Conservation (phyloP, 2,329 filamentous ascomycete genomes). For the Lomentospora prolificans region DNA sequence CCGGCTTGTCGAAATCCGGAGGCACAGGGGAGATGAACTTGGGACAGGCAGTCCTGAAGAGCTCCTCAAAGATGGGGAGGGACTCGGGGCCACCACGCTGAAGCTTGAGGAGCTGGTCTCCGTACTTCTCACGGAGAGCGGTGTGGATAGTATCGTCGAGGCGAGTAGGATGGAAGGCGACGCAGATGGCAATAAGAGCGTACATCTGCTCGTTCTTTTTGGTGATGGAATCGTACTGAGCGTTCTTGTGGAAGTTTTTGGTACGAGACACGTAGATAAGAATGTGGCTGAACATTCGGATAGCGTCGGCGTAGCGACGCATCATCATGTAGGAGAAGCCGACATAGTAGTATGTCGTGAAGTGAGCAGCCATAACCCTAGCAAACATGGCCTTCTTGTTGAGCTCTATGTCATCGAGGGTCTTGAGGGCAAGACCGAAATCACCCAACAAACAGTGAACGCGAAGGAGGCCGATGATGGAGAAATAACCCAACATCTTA, state of each 20-base stretch:
- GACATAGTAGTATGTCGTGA: constrained; percentile 99
- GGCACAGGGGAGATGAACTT: constrained; percentile 98
- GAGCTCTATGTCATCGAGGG: constrained; percentile 96
- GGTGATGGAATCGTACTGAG: constrained; percentile 94
- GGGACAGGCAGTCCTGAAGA: constrained; percentile 95
- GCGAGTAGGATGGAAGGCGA: constrained; percentile 92
- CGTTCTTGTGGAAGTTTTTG: constrained; percentile 99
- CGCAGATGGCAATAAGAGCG: constrained; percentile 95
- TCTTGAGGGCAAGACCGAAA: constrained; percentile 97
- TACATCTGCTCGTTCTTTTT: constrained; percentile 99
- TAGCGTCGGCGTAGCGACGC: constrained; percentile 97
- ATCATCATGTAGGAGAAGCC: constrained; percentile 99
- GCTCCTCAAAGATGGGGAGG: constrained; percentile 93
- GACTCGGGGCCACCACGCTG: constrained; percentile 93
- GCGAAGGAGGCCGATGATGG: constrained; percentile 91
- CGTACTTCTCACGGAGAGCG: constrained; percentile 95
- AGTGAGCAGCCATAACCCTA: constrained; percentile 97
- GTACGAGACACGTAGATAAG: constrained; percentile 96
- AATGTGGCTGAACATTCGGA: constrained; percentile 99
- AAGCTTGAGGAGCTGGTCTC: constrained; percentile 92
- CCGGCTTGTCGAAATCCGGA: constrained; percentile 94
- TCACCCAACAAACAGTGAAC: constrained; percentile 96
- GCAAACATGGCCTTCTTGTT: constrained; percentile 99
- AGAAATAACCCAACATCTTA: constrained; percentile 98
- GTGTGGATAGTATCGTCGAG: constrained; percentile 99